Evolutionary conservation across 768 basidiomycete genomes (phyloP).

Genomic region (Podaxis pistillaris): DNA sequence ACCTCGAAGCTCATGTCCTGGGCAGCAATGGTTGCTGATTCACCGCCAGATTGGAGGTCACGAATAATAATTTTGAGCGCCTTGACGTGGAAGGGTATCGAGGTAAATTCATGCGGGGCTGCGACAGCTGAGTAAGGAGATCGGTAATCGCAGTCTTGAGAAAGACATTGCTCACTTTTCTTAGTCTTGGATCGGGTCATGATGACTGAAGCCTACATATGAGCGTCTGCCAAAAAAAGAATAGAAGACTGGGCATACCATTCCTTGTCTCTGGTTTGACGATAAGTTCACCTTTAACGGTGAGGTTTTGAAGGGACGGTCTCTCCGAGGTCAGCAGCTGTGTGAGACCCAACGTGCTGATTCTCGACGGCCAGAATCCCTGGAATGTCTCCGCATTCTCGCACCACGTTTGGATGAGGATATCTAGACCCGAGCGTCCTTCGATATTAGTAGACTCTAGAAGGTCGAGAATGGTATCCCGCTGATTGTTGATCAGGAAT

Average conservation of each 20-base stretch:
- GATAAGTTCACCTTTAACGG: constrained; percentile 91
- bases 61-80: constrained; percentile 86
- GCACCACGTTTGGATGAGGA: constrained; percentile 91
- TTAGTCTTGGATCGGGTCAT: constrained; percentile 94
- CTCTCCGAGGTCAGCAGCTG: constrained; percentile 68
- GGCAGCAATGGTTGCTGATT: constrained; percentile 63
- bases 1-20: constrained; percentile 51
- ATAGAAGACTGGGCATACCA: constrained; percentile 53
- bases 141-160: constrained; percentile 11
- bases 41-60: constrained; percentile 80
- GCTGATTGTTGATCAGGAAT: constrained; percentile 86
- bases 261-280: constrained; percentile 77
- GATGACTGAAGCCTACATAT: constrained; percentile 62
- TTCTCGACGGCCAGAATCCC: constrained; percentile 88
- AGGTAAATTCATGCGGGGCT: constrained; percentile 88
- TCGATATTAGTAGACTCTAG: constrained; percentile 66
- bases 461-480: constrained; percentile 73
- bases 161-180: constrained; percentile 56
- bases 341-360: constrained; percentile 81
- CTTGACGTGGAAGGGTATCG: constrained; percentile 87
- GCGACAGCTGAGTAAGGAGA: constrained; percentile 16
- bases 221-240: constrained; percentile 17
- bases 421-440: constrained; percentile 70
- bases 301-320: constrained; percentile 61
- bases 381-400: constrained; percentile 95